Evolutionary conservation across 768 basidiomycete species (phyloP), one percentile per base, ranked within the genome.

Genomic region (Boletus rubroflammeus): DNA sequence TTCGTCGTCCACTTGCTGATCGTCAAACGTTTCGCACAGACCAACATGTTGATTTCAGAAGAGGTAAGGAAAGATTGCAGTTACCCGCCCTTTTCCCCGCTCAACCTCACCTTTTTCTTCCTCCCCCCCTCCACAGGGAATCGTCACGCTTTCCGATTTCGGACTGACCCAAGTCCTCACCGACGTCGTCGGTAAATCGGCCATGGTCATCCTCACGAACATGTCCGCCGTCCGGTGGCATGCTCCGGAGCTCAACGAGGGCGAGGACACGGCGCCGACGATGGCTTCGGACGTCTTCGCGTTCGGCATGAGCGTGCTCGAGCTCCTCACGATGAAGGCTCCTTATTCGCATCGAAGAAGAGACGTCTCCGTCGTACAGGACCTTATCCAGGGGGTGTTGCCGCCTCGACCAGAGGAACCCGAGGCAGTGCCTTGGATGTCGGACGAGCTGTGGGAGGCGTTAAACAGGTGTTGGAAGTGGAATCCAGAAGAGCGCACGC

Each of bases 141-240:
- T 79, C 56, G 78, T 83, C 25, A 73, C 79, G 31, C 79, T 86
- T 14, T 81, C 80, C 55, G 84, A 86, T 59, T 85, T 86, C 62
- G 83, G 83, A 40, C 79, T 85, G 71, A 79, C 84, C 17, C 83
- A 81, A 61, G 71, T 84, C 28, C 76, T 85, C 35, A 79, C 79
- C 54, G 81, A 83, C 40, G 75, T 84, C 28, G 78, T 81, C 1
- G 81, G 81, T 52, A 77, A 67, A 53, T 62, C 72, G 26, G 74
- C 75, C 32, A 76, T 79, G 26, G 63, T 70, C n/a, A 78, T 76
- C 4, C 67, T 84, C 48, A 79, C 81, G 1, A 61, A 46, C 31
- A 74, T 74, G 5, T 75, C 76, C 10, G 77, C 77, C 51, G 74
- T 80, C 34, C 77, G 84, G 9, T 86, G 83, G 83, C 72, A 81